Evolutionary conservation across 1,139 yeast species (phyloP).

Genomic region (Suhomyces kunorum): DNA sequence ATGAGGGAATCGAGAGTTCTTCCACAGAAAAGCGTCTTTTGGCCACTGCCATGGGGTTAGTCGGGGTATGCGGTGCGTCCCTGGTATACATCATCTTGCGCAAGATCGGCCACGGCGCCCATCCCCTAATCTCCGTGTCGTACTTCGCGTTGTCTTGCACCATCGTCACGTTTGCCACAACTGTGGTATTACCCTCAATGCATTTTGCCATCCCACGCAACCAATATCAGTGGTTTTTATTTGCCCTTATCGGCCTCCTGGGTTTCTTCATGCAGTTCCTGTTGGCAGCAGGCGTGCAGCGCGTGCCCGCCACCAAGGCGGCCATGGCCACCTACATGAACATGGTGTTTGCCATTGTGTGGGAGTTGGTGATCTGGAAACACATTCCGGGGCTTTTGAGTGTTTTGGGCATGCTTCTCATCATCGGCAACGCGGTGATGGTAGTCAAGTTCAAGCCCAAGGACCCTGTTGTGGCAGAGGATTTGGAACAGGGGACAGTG

Average conservation of each 20-base stretch:
- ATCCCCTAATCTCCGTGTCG: constrained; percentile 76
- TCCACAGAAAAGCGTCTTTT: constrained; percentile 43
- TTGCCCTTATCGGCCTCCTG: constrained; percentile 63
- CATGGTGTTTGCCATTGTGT: constrained; percentile 74
- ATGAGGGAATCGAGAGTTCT: constrained; percentile 41
- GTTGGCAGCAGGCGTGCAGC: constrained; percentile 79
- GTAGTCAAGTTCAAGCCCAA: constrained; percentile 56
- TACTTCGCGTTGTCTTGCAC: constrained; percentile 68
- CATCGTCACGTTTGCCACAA: constrained; percentile 54
- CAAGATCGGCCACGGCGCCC: constrained; percentile 74
- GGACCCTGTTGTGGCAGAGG: constrained; percentile 8
- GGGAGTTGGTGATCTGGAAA: constrained; percentile 73
- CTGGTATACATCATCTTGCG: constrained; percentile 71
- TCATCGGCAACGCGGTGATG: constrained; percentile 64
- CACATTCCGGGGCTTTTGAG: constrained; percentile 73
- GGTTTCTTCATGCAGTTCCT: constrained; percentile 84
- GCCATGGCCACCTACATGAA: constrained; percentile 74
- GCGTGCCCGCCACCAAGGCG: constrained; percentile 78
- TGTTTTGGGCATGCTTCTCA: constrained; percentile 65
- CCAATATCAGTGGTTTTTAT: constrained; percentile 62
- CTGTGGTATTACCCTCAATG: constrained; percentile 59
- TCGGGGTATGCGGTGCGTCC: constrained; percentile 73
- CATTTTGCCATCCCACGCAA: constrained; percentile 62
- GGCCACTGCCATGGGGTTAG: constrained; percentile 66
- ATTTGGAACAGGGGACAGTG: constrained; percentile 8